A percentile compares a stretch with the other conserved stretches of the same genome.
Conservation (phyloP, 257 asterid genomes). For the Primulina huaijiensis region DNA sequence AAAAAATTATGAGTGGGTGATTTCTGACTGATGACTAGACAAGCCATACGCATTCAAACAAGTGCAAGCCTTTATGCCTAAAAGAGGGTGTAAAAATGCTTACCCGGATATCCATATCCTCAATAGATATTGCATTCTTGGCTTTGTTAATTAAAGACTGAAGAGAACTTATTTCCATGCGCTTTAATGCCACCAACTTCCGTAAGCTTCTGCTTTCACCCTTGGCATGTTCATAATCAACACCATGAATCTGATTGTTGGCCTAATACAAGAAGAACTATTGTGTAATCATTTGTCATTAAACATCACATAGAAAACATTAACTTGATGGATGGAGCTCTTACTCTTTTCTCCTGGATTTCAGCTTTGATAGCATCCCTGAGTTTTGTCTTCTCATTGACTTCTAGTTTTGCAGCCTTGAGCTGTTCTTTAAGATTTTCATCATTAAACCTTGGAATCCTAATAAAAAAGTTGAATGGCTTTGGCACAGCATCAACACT, state of each 20-base stretch:
- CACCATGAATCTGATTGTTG: conserved; percentile 54
- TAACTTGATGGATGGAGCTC: conserved; percentile 15
- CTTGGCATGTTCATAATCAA: conserved; percentile 69
- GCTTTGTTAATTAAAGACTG: conserved; percentile 74
- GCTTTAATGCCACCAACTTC: conserved; percentile 65
- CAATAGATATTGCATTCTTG: conserved; percentile 85
- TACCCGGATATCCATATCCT: conserved; percentile 80
- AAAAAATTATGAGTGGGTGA: background rate
- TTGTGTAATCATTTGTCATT: background rate
- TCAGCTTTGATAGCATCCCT: conserved; percentile 66
- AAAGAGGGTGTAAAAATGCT: conserved; percentile 18
- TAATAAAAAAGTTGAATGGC: conserved; percentile 62
- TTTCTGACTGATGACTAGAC: conserved; percentile 16
- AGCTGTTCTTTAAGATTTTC: conserved; percentile 56
- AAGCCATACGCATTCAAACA: conserved; percentile 1
- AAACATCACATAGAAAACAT: conserved; percentile 15
- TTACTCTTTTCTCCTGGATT: conserved; percentile 70
- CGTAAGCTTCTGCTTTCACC: conserved; percentile 59
- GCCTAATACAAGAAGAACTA: conserved; percentile 46
- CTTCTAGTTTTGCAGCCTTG: conserved; percentile 54
- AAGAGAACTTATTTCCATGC: conserved; percentile 76
- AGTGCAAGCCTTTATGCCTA: conserved; percentile 3
- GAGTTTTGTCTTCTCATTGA: conserved; percentile 73
- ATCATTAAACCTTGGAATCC: conserved; percentile 70
- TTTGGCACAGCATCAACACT: conserved; percentile 29